Base-by-base conservation (phyloP, 441 rosid genomes). In the Pelargonium citronellum region DNA sequence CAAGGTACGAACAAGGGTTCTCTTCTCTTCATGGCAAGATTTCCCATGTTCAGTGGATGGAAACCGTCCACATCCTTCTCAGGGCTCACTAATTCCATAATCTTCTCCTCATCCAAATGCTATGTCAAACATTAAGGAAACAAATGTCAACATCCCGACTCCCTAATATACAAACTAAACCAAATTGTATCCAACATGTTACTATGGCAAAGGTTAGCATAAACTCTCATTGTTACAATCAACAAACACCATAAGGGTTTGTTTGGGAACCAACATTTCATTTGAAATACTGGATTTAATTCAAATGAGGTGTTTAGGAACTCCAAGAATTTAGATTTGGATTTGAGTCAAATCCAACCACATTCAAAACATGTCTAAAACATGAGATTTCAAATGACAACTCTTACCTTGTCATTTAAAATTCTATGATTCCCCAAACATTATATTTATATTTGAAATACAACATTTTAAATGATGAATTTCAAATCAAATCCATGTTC, bases 21-120 rank as follows among this genome's bases (percentile, higher is more conserved):
- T 67, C 80, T 74, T 64, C 80, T 74, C 51, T 67, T 70, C 78
- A 78, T 74, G 70, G 80, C 77, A 67, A 74, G 80, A 46, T 78
- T 74, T 10, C 77, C 80, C 75, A 78, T 74, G 64, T 78, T 74
- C 22, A 78, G 37, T 20, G 78, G 80, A 71, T 78, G 75, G 69
- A 78, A 78, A 46, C 78, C 80, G 71, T 77, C 80, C 74, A 77
- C 77, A 16, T 78, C 80, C 49, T 78, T 78, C 16, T 73, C 73
- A 10, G 69, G 69, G 68, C 75, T 74, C 53, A 74, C 43, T 0
- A 67, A 22, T 44, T 9, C 62, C 19, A 71, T 24, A 44, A 74
- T 67, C 24, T 69, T 77, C 53, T 73, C 80, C 74, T 77, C 74
- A 15, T 73, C 77, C 74, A 73, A 64, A 67, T 77, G 77, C 77